These are phyloP conservation scores for Linaria vulgaris DNA, from an alignment of 257 asterid genomes.

Conservation along the genomic window DNA sequence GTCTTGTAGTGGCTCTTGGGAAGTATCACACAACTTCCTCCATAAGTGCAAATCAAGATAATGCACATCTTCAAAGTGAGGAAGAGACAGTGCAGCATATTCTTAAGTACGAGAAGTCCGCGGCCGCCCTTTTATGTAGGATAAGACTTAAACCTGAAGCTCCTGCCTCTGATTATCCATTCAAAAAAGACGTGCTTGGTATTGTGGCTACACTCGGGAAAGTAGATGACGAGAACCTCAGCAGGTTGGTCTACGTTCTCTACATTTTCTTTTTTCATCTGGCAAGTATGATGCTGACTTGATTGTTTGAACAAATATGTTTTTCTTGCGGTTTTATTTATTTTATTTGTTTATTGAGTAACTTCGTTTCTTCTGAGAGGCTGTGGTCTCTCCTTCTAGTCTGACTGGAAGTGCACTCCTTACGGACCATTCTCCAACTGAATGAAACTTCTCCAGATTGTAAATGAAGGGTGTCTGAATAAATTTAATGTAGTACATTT, in stretches of 20 bases:
- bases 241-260: constrained; percentile 56
- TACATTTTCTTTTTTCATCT: constrained; percentile 24
- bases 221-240: constrained; percentile 61
- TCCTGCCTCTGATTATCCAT: constrained; percentile 40
- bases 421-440: constrained; percentile 2
- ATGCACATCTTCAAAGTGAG: constrained; percentile 34
- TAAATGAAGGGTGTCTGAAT: constrained; percentile 16
- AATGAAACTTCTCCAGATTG: constrained; percentile 5
- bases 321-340: background rate
- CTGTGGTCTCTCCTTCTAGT: background rate
- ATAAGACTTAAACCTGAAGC: constrained; percentile 45
- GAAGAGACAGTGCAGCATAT: constrained; percentile 47
- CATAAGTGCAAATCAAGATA: constrained; percentile 31
- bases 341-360: background rate
- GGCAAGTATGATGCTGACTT: constrained; percentile 9
- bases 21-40: constrained; percentile 41
- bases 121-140: constrained; percentile 55
- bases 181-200: constrained; percentile 65
- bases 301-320: background rate
- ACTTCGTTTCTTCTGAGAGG: constrained; percentile 14
- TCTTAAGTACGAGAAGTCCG: constrained; percentile 53
- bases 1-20: constrained; percentile 54
- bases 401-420: too few relatives aligned
- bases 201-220: constrained; percentile 74
- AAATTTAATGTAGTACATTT: constrained; percentile 22